phyloP scores from a whole-genome alignment of 2,329 filamentous ascomycete genomes.

The Byssoonygena ceratinophila region DNA sequence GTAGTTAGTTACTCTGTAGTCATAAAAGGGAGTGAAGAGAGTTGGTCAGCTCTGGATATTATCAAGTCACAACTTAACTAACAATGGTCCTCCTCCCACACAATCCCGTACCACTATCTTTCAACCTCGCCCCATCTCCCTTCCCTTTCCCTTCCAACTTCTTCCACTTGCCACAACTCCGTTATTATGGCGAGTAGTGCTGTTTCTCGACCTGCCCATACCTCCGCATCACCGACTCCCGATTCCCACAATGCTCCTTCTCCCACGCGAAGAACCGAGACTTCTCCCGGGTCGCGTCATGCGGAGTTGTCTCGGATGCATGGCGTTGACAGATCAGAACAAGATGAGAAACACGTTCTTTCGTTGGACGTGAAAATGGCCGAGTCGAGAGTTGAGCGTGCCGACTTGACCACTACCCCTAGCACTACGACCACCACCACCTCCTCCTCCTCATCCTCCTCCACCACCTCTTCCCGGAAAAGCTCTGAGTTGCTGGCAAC shows the following conservation, averaged over 20 bases:
- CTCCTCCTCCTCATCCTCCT: too few relatives aligned
- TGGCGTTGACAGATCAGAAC: neutral
- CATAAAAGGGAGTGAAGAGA: too few relatives aligned
- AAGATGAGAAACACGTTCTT: neutral
- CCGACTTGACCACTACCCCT: neutral
- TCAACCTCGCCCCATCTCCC: neutral
- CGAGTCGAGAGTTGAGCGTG: neutral
- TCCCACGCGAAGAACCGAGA: neutral
- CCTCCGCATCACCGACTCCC: neutral
- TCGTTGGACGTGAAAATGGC: neutral
- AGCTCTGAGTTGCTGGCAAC: neutral
- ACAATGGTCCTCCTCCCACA: neutral
- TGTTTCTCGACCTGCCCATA: neutral
- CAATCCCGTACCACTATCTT: neutral
- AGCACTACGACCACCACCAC: too few relatives aligned
- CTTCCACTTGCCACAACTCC: neutral
- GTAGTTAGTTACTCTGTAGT: too few relatives aligned
- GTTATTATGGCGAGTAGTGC: neutral
- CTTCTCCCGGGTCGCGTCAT: neutral
- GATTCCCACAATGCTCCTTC: neutral
- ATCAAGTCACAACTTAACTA: too few relatives aligned
- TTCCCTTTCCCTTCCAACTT: neutral
- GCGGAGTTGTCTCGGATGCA: neutral
- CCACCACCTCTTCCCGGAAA: neutral
- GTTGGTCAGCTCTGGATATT: too few relatives aligned